These are phyloP conservation scores for Catharanthus roseus DNA, from an alignment of 257 asterid genomes.

Conservation along the genomic window DNA sequence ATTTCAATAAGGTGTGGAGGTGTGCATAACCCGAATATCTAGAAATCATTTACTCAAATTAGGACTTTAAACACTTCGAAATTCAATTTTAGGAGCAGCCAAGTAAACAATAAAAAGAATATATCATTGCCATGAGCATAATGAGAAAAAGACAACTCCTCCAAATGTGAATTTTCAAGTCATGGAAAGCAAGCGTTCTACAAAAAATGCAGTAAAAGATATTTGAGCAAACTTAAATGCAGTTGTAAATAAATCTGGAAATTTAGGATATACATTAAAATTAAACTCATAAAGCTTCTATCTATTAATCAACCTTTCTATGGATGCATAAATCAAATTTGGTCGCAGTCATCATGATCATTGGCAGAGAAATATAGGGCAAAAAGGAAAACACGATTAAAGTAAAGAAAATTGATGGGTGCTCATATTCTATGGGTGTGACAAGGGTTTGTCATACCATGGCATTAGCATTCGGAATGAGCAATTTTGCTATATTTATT, in stretches of 20 bases:
- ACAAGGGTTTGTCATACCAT: slow-evolving; percentile 58
- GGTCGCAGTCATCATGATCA: neutral
- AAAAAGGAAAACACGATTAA: neutral
- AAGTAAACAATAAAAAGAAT: neutral
- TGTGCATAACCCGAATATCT: slow-evolving; percentile 31
- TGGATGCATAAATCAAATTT: neutral
- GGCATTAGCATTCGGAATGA: slow-evolving; percentile 61
- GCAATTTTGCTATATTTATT: slow-evolving; percentile 64
- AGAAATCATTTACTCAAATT: slow-evolving; percentile 8
- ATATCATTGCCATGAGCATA: too few species aligned
- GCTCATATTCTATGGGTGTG: slow-evolving; percentile 92
- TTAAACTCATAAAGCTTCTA: neutral
- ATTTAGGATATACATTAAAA: neutral
- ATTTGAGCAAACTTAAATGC: too few species aligned
- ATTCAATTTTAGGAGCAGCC: slow-evolving; percentile 22
- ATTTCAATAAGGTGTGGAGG: slow-evolving; percentile 18
- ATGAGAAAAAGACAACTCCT: too few species aligned
- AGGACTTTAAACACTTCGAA: slow-evolving; percentile 33
- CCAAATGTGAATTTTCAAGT: too few species aligned
- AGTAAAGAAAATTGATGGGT: slow-evolving; percentile 9
- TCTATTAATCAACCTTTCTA: neutral
- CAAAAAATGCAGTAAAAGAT: too few species aligned
- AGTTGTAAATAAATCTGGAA: neutral
- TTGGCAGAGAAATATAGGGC: neutral
- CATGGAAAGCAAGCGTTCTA: too few species aligned